Evolutionary conservation across 768 basidiomycete species (phyloP), one percentile per base, ranked within the genome.

Genomic region (Phylloporus sp.): DNA sequence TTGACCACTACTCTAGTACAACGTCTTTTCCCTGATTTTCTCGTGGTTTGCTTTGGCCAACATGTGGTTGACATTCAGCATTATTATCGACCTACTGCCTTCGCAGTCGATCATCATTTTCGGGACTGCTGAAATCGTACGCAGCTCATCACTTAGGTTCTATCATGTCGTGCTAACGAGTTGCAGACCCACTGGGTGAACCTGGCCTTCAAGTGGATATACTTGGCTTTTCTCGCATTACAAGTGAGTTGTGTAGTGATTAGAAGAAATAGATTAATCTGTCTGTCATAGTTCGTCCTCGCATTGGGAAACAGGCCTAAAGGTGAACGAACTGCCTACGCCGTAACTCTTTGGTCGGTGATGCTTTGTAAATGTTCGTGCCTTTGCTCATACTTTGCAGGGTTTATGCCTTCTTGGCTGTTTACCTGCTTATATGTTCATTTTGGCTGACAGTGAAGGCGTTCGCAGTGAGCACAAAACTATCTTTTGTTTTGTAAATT

Each of bases 31-130:
- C 24, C 73, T 97, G 48, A 56, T 93, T 55, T 94, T 97, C 72
- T 83, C 87, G 9, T 97, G 91, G 90, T 95, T 96, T 69, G 83
- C 90, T 3, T 67, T 93, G 48, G 90, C 91, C 54, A 94, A 94
- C 62, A 71, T 94, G 35, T 96, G 90, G 90, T 71, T 96, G 48
- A 94, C 89, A n/a, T 95, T 95, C 76, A 84, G 83, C 50, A 94
- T 95, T 68, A 90, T 95, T 65, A 90, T 95, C 75, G 82, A 92
- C 58, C 77, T 96, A 33, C 74, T 93, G 13, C 86, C 87, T 47
- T 42, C 72, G 64, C 58, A 66, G 27, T 9, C 49, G 1, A 74
- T 81, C 48, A 50, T 71, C 37, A 69, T 93, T 42, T 96, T 96
- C 53, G 90, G 89, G 34, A 92, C 81, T 24, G 69, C 60, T 0